phyloP scores from a whole-genome alignment of 2,329 filamentous ascomycete species.

The Colletotrichum sp. region DNA sequence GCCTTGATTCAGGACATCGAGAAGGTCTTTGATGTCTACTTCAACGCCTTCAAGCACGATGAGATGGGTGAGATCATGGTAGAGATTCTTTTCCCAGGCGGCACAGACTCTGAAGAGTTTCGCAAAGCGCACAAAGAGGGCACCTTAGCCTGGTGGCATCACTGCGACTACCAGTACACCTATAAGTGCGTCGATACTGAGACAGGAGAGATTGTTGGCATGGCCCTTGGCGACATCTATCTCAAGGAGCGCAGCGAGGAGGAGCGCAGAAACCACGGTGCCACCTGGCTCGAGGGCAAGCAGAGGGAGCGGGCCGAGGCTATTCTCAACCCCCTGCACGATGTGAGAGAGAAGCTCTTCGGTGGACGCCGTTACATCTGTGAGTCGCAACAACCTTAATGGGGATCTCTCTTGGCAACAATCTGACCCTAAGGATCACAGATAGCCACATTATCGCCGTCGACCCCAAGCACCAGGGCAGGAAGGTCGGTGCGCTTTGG shows the following conservation, averaged over 20 bases:
- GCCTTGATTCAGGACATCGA: constrained; percentile 51
- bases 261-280: constrained; percentile 47
- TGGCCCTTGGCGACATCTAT: constrained; percentile 51
- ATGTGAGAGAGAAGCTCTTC: constrained; percentile 44
- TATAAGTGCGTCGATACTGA: constrained; percentile 51
- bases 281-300: constrained; percentile 50
- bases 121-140: constrained; percentile 47
- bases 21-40: constrained; percentile 52
- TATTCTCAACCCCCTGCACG: constrained; percentile 45
- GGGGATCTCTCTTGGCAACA: not conserved
- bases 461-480: constrained; percentile 46
- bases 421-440: constrained; percentile 13
- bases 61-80: constrained; percentile 44
- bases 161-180: constrained; percentile 46
- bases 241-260: constrained; percentile 39
- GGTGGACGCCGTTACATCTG: constrained; percentile 45
- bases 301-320: constrained; percentile 47
- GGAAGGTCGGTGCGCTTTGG: constrained; percentile 44
- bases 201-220: constrained; percentile 48
- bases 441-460: constrained; percentile 50
- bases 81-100: constrained; percentile 44
- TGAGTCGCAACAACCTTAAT: constrained; percentile 29
- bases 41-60: constrained; percentile 46
- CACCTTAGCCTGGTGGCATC: constrained; percentile 44
- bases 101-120: constrained; percentile 39